These are phyloP conservation scores for Microstegium vimineum DNA, from an alignment of 176 grass and related monocot genomes.

Conservation along the genomic window DNA sequence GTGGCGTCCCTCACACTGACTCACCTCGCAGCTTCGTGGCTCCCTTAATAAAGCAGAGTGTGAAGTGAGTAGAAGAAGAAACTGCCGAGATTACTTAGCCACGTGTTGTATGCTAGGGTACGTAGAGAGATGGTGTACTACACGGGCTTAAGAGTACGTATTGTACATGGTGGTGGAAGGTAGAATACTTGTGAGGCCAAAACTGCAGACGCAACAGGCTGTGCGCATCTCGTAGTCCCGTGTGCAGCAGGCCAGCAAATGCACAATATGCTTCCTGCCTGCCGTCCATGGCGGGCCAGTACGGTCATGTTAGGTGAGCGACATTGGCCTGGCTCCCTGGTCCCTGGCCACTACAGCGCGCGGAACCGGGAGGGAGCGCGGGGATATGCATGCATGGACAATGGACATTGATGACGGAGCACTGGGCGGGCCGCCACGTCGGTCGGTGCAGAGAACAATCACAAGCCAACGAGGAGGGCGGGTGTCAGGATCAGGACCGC, in stretches of 20 bases:
- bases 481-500: background rate
- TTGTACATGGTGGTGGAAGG: background rate
- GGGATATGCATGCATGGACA: too few species aligned
- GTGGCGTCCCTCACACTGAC: too few species aligned
- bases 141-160: too few species aligned
- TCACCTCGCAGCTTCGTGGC: background rate
- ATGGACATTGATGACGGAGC: background rate
- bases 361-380: too few species aligned
- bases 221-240: too few species aligned
- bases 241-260: background rate
- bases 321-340: too few species aligned
- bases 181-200: background rate
- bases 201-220: background rate
- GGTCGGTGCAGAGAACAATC: conserved; percentile 16
- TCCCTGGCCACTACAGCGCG: background rate
- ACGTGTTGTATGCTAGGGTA: background rate
- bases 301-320: too few species aligned
- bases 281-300: background rate
- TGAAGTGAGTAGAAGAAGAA: conserved; percentile 14
- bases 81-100: background rate
- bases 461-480: conserved; percentile 11
- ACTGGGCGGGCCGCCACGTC: background rate
- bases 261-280: background rate
- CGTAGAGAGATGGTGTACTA: background rate
- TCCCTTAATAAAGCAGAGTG: conserved; percentile 5